Evolutionary conservation across 1,284 basidiomycete species (phyloP).

Genomic region (Ustilago cynodontis): DNA sequence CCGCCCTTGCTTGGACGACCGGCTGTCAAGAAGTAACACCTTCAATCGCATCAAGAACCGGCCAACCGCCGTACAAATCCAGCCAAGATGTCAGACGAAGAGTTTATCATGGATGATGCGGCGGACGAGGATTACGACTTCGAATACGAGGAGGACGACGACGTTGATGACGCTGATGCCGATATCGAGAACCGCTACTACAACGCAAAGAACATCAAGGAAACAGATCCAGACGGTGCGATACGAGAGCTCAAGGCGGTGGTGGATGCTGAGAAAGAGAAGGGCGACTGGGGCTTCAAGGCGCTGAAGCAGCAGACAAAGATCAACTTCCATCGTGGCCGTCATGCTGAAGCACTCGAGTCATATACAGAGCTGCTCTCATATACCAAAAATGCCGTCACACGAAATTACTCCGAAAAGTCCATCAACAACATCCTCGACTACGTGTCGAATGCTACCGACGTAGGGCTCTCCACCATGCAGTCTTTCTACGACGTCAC

Average conservation of each 20-base stretch:
- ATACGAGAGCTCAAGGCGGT: slow-evolving; percentile 87
- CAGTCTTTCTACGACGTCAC: slow-evolving; percentile 96
- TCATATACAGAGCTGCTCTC: slow-evolving; percentile 87
- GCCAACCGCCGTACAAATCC: not conserved
- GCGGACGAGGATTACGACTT: slow-evolving; percentile 86
- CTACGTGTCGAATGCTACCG: slow-evolving; percentile 82
- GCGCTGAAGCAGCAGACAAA: slow-evolving; percentile 98
- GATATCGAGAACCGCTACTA: slow-evolving; percentile 99
- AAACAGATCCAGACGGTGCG: slow-evolving; percentile 88
- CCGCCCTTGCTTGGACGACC: not conserved
- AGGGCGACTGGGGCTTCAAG: slow-evolving; percentile 97
- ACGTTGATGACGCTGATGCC: slow-evolving; percentile 78
- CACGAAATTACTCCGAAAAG: slow-evolving; percentile 78
- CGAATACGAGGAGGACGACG: slow-evolving; percentile 82
- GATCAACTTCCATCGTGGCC: slow-evolving; percentile 82
- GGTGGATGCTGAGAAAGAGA: slow-evolving; percentile 86
- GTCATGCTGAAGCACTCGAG: slow-evolving; percentile 84
- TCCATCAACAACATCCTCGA: slow-evolving; percentile 98
- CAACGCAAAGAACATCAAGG: slow-evolving; percentile 93
- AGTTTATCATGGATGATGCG: slow-evolving; percentile 69
- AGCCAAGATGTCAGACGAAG: slow-evolving; percentile 49
- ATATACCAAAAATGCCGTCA: slow-evolving; percentile 76
- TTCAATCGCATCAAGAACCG: not conserved
- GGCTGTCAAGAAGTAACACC: not conserved
- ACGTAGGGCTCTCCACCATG: slow-evolving; percentile 85